phyloP scores from a whole-genome alignment of 768 basidiomycete genomes.

The Podaxis sp. region DNA sequence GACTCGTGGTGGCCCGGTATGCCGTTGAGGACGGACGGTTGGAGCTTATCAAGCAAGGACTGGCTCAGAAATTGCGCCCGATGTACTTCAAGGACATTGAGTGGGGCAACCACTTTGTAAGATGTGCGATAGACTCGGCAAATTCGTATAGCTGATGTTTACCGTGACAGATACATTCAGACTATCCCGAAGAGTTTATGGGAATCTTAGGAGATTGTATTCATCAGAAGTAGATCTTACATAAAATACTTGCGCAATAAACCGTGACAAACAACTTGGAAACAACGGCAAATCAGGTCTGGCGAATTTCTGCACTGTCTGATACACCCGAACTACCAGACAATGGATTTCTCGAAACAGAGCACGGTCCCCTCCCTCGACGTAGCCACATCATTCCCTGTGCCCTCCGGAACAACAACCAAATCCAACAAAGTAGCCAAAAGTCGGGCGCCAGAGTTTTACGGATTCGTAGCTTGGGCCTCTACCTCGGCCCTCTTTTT shows the following conservation, averaged over 20 bases:
- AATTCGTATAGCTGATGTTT: background rate
- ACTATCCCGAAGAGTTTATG: background rate
- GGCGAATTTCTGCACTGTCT: background rate
- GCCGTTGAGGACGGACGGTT: background rate
- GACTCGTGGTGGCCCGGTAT: background rate
- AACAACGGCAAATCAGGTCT: background rate
- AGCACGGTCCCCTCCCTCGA: background rate
- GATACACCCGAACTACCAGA: too few species aligned
- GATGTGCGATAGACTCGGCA: background rate
- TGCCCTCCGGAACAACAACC: background rate
- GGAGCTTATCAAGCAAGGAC: background rate
- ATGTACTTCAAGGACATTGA: background rate
- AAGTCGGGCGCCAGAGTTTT: slow-evolving; percentile 78
- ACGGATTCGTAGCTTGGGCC: slow-evolving; percentile 87
- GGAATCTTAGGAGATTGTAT: background rate
- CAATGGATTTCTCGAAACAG: too few species aligned
- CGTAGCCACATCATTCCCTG: background rate
- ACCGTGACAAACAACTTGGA: background rate
- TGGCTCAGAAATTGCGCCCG: background rate
- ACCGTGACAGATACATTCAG: background rate
- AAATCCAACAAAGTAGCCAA: background rate
- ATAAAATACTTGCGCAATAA: background rate
- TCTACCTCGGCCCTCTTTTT: slow-evolving; percentile 68
- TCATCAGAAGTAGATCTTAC: background rate
- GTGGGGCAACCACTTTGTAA: background rate